These are phyloP conservation scores for Macrophomina phaseolina DNA, from an alignment of 2,329 filamentous ascomycete genomes.

Conservation along the genomic window DNA sequence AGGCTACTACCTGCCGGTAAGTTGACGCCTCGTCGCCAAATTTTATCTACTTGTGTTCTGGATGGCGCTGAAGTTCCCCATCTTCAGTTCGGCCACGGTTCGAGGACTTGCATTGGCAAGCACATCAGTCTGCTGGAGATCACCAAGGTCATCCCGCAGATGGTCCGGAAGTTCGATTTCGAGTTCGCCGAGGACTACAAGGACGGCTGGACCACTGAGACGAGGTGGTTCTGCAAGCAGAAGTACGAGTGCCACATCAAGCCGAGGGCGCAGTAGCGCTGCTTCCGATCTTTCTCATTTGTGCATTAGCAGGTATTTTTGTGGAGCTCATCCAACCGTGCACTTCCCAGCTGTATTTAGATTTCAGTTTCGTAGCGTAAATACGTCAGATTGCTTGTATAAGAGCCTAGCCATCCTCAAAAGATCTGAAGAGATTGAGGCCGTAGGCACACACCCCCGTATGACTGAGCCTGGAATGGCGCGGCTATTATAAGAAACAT, in stretches of 20 bases:
- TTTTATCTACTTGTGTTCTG: too few species aligned
- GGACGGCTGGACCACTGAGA: slow-evolving; percentile 7
- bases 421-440: too few species aligned
- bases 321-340: too few species aligned
- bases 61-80: slow-evolving; percentile 9
- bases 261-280: background rate
- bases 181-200: slow-evolving; percentile 13
- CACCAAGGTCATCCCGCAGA: slow-evolving; percentile 29
- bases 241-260: slow-evolving; percentile 4
- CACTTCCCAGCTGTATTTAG: too few species aligned
- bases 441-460: too few species aligned
- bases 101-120: slow-evolving; percentile 31
- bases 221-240: slow-evolving; percentile 25
- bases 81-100: slow-evolving; percentile 29
- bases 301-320: too few species aligned
- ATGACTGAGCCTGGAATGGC: too few species aligned
- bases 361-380: too few species aligned
- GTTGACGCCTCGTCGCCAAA: background rate
- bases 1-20: background rate
- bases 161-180: slow-evolving; percentile 30
- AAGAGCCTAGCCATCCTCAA: too few species aligned
- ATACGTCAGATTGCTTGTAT: too few species aligned
- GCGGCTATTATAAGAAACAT: too few species aligned
- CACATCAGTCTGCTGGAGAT: slow-evolving; percentile 30
- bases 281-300: too few species aligned